Evolutionary conservation across 768 basidiomycete genomes (phyloP).

Genomic region (Termitomyces sp.): DNA sequence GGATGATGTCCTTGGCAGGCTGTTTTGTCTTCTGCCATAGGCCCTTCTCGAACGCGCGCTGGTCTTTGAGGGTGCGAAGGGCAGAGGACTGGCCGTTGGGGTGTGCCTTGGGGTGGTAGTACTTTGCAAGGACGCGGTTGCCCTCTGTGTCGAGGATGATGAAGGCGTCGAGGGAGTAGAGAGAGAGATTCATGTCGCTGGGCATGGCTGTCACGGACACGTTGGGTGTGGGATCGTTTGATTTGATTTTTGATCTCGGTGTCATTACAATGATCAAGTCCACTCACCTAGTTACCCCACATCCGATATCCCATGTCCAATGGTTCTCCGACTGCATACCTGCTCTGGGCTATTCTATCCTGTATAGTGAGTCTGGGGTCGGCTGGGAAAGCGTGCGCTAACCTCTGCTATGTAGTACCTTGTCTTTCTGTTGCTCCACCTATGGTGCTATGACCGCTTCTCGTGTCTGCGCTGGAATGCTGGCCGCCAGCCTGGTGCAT

Average conservation of each 20-base stretch:
- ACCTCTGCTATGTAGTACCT: constrained; percentile 43
- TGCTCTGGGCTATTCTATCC: constrained; percentile 73
- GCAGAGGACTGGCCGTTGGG: constrained; percentile 59
- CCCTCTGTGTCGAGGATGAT: constrained; percentile 95
- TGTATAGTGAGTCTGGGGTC: constrained; percentile 52
- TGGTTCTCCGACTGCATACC: constrained; percentile 69
- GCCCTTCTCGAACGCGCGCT: constrained; percentile 92
- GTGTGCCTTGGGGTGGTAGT: constrained; percentile 76
- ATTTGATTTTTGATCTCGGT: neutral
- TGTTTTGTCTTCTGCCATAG: constrained; percentile 93
- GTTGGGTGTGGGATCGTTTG: neutral
- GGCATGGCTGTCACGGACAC: constrained; percentile 4
- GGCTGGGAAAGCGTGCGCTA: constrained; percentile 28
- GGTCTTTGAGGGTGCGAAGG: constrained; percentile 78
- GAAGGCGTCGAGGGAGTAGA: constrained; percentile 86
- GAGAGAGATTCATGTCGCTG: constrained; percentile 64
- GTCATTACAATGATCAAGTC: neutral
- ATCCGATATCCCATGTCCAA: constrained; percentile 47
- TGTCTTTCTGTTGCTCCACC: constrained; percentile 61
- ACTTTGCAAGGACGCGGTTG: constrained; percentile 92
- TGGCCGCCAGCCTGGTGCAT: constrained; percentile 76
- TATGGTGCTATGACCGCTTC: constrained; percentile 80
- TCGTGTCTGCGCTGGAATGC: constrained; percentile 71
- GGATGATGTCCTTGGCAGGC: constrained; percentile 81
- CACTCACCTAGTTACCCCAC: neutral